These are phyloP conservation scores for Penicillium brevicompactum DNA, from an alignment of 2,329 filamentous ascomycete species.

Conservation along the genomic window DNA sequence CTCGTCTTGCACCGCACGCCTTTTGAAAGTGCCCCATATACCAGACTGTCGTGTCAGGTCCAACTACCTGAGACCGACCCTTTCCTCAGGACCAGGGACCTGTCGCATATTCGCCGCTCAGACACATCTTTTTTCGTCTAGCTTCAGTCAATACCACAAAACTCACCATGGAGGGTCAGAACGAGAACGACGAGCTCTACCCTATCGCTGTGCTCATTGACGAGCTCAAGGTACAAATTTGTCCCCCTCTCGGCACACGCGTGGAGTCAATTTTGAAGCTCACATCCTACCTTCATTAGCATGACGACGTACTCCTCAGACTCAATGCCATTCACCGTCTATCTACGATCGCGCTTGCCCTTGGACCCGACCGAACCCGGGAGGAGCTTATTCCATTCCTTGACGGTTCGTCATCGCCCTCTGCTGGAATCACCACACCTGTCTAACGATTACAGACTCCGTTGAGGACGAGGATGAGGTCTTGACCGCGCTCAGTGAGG, in stretches of 20 bases:
- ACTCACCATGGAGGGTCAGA: conserved; percentile 82
- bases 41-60: conserved; percentile 11
- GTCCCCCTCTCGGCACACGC: conserved; percentile 13
- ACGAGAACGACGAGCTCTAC: conserved; percentile 97
- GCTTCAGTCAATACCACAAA: conserved; percentile 26
- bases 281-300: conserved; percentile 56
- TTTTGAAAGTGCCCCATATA: conserved; percentile 5
- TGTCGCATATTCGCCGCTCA: conserved; percentile 31
- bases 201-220: conserved; percentile 99
- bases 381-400: conserved; percentile 99
- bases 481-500: conserved; percentile 92
- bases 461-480: conserved; percentile 99
- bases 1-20: not conserved
- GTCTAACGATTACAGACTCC: conserved; percentile 68
- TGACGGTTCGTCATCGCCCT: conserved; percentile 71
- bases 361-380: conserved; percentile 93
- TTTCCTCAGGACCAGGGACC: conserved; percentile 34
- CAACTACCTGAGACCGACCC: conserved; percentile 33
- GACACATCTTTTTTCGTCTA: conserved; percentile 18
- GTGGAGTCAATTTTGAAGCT: conserved; percentile 17
- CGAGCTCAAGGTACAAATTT: conserved; percentile 83
- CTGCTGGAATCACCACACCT: conserved; percentile 15
- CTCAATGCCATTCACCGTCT: conserved; percentile 98
- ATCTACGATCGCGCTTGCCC: conserved; percentile 94
- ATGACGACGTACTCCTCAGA: conserved; percentile 96